Evolutionary conservation across 1,139 yeast species (phyloP), one percentile per base, ranked within the genome.

Genomic region (Hemisphaericaspora xylanilytica): DNA sequence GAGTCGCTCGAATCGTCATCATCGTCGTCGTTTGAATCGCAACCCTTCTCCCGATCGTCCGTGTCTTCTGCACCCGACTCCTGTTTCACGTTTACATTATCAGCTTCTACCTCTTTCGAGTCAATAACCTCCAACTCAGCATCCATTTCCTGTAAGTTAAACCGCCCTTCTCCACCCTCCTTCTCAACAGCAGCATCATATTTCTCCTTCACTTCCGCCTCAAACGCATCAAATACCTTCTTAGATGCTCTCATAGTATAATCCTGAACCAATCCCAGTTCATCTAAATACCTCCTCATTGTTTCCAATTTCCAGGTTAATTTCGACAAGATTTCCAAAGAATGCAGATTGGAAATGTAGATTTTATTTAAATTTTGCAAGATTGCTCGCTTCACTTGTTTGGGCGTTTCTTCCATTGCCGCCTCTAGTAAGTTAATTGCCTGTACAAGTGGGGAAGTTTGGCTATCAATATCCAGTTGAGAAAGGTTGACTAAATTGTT

Each of bases 371-470:
- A 61, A 38, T 75, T 73, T 15, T 67, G 64, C 13, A 85, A 59
- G 6, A 86, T 67, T 13, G 81, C 70, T 46, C 79, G 81, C 45
- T 78, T 77, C 29, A 76, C 73, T 10, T 60, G 67, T 48, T 75
- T 81, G 25, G 75, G 71, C 4, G 77, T 68, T n/a, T 70, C 75
- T 48, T 66, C 76, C 44, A 71, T 76, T 33, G 77, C 62, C 4
- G 70, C 70, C 34, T 71, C 73, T 36, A 86, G 53, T 25, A 86
- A 61, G 31, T 79, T 81, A 27, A 73, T 61, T 1, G 81, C 78
- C 46, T 85, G 78, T 52, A 73, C 72, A 6, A 81, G 58, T 49
- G 85, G 95, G 4, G 78, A 65, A 7, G 74, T 60, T 22, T 80
- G 75, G 13, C 55, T 55, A 5, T 56, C 54, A 13, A 67, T 56